Evolutionary conservation across 495 filamentous ascomycete species (phyloP).

Genomic region (Aspergillus hancockii): DNA sequence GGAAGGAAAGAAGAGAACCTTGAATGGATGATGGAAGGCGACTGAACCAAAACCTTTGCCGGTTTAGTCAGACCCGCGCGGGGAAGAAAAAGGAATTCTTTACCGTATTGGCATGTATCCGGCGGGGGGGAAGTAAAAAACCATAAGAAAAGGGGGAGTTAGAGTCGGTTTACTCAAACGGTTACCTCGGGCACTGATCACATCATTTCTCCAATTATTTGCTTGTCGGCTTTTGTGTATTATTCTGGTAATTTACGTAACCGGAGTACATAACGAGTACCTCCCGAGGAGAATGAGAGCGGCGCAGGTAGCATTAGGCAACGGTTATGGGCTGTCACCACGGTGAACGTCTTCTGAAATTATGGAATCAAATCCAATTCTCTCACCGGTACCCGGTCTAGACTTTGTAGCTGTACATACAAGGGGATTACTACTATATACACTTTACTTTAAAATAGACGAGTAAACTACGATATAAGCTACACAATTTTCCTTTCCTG

Average conservation of each 20-base stretch:
- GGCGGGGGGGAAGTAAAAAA: conserved; percentile 16
- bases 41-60: conserved; percentile 1
- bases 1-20: background rate
- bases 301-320: background rate
- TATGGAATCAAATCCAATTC: background rate
- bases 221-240: background rate
- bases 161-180: background rate
- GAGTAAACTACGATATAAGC: too few species aligned
- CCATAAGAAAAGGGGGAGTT: conserved; percentile 9
- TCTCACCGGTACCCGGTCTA: background rate
- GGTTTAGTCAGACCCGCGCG: conserved; percentile 5
- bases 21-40: conserved; percentile 1
- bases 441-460: too few species aligned
- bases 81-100: background rate
- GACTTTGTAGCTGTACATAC: too few species aligned
- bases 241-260: background rate
- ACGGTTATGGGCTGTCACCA: background rate
- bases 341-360: background rate
- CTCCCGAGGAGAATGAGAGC: background rate
- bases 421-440: too few species aligned
- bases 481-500: too few species aligned
- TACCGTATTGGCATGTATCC: conserved; percentile 13
- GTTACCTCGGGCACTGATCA: background rate
- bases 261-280: background rate
- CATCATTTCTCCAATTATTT: conserved; percentile 5